These are phyloP conservation scores for Macadamia integrifolia DNA, from an alignment of 164 flowering plant genomes.

Conservation along the genomic window DNA sequence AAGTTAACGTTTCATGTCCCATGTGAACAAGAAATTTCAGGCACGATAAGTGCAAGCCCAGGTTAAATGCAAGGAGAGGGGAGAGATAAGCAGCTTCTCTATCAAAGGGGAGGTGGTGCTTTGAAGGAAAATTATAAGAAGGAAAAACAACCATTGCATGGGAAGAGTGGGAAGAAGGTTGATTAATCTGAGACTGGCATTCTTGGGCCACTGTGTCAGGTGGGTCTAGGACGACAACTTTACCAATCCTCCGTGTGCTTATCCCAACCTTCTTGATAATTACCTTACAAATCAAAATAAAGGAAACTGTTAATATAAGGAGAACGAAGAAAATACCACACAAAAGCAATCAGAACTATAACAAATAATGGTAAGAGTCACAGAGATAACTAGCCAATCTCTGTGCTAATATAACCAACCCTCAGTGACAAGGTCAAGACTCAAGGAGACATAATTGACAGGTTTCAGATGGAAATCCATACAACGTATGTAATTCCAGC, in stretches of 20 bases:
- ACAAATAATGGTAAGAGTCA: too few species aligned
- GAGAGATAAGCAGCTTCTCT: conserved; percentile 61
- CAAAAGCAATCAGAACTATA: too few species aligned
- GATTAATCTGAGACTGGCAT: conserved; percentile 9
- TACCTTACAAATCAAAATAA: conserved; percentile 31
- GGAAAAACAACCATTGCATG: conserved; percentile 56
- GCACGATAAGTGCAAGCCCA: conserved; percentile 69
- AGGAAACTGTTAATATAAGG: background rate
- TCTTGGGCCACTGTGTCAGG: conserved; percentile 25
- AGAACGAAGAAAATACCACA: too few species aligned
- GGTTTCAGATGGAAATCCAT: background rate
- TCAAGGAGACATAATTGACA: background rate
- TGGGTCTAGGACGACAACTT: conserved; percentile 63
- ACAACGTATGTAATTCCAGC: too few species aligned
- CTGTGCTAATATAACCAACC: background rate
- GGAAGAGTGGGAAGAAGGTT: conserved; percentile 7
- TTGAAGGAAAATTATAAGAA: conserved; percentile 33
- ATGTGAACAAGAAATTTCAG: conserved; percentile 48
- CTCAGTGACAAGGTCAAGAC: background rate
- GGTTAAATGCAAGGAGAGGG: conserved; percentile 74
- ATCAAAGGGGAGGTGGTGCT: conserved; percentile 14
- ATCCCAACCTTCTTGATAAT: conserved; percentile 51
- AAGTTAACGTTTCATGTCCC: conserved; percentile 50
- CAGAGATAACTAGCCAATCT: too few species aligned
- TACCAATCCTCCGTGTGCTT: conserved; percentile 49